phyloP scores from a whole-genome alignment of 2,329 filamentous ascomycete species.

The Beauveria bassiana region DNA sequence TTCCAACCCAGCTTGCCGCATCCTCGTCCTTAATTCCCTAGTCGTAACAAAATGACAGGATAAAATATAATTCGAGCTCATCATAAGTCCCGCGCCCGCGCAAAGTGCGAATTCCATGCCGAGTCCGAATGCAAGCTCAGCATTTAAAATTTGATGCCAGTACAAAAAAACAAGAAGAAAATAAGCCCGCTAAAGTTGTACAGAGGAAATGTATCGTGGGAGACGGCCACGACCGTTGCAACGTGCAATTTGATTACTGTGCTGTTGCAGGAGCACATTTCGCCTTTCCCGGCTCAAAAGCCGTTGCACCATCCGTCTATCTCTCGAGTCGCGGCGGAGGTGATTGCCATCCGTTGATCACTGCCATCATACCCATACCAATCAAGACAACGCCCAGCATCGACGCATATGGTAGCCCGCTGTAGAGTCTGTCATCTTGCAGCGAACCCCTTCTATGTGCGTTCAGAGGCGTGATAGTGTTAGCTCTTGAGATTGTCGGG shows the following conservation, averaged over 20 bases:
- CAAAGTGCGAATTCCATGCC: slow-evolving; percentile 7
- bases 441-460: slow-evolving; percentile 31
- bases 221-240: slow-evolving; percentile 6
- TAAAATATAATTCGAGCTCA: slow-evolving; percentile 10
- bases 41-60: slow-evolving; percentile 6
- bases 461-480: slow-evolving; percentile 39
- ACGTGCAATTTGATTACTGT: slow-evolving; percentile 1
- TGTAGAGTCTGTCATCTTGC: slow-evolving; percentile 36
- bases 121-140: slow-evolving; percentile 2
- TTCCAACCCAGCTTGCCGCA: neutral
- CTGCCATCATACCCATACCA: slow-evolving; percentile 78
- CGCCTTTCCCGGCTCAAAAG: neutral
- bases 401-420: slow-evolving; percentile 67
- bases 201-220: slow-evolving; percentile 7
- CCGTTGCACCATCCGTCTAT: slow-evolving; percentile 15
- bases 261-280: slow-evolving; percentile 7
- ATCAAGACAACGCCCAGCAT: slow-evolving; percentile 76
- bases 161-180: slow-evolving; percentile 6
- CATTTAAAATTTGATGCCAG: slow-evolving; percentile 5
- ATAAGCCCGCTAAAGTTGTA: slow-evolving; percentile 7
- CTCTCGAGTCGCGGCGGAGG: slow-evolving; percentile 26
- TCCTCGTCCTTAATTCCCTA: neutral
- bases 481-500: slow-evolving; percentile 39
- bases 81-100: slow-evolving; percentile 6
- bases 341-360: slow-evolving; percentile 72